Evolutionary conservation across 306 rosid genomes (phyloP).

Genomic region (Begonia peltatifolia): DNA sequence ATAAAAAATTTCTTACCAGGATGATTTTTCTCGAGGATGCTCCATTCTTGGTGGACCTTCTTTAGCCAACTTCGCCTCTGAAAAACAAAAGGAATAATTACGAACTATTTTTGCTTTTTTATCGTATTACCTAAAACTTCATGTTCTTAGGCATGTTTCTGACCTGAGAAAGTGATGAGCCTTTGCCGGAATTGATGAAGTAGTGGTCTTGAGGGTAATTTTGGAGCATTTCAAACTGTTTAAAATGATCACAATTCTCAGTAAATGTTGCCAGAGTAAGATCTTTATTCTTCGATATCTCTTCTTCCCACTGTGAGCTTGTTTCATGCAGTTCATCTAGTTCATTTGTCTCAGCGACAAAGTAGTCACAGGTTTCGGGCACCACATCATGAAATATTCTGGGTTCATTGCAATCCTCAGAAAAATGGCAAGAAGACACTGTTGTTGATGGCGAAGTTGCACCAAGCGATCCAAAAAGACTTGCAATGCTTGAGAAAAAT

Average conservation of each 20-base stretch:
- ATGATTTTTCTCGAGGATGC: constrained; percentile 64
- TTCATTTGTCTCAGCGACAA: constrained; percentile 21
- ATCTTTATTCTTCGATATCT: constrained; percentile 14
- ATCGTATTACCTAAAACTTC: neutral
- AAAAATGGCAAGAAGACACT: constrained; percentile 24
- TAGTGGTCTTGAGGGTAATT: constrained; percentile 62
- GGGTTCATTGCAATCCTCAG: constrained; percentile 37
- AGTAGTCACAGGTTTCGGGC: constrained; percentile 23
- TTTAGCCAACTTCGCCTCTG: constrained; percentile 69
- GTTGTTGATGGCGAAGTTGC: constrained; percentile 29
- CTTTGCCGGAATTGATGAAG: constrained; percentile 40
- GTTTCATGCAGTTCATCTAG: constrained; percentile 18
- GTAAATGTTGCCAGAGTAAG: constrained; percentile 17
- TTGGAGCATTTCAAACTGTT: constrained; percentile 53
- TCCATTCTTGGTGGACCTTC: constrained; percentile 92
- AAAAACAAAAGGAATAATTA: constrained; percentile 8
- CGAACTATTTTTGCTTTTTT: constrained; percentile 6
- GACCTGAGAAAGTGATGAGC: constrained; percentile 53
- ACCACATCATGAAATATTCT: constrained; percentile 25
- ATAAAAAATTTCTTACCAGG: constrained; percentile 46
- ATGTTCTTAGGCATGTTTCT: constrained; percentile 17
- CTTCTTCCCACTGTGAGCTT: constrained; percentile 17
- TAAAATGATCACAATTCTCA: constrained; percentile 27
- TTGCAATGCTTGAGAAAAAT: constrained; percentile 45
- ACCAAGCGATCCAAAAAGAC: constrained; percentile 43